Conservation (phyloP, 805 yeast species). For the Candida orba region DNA sequence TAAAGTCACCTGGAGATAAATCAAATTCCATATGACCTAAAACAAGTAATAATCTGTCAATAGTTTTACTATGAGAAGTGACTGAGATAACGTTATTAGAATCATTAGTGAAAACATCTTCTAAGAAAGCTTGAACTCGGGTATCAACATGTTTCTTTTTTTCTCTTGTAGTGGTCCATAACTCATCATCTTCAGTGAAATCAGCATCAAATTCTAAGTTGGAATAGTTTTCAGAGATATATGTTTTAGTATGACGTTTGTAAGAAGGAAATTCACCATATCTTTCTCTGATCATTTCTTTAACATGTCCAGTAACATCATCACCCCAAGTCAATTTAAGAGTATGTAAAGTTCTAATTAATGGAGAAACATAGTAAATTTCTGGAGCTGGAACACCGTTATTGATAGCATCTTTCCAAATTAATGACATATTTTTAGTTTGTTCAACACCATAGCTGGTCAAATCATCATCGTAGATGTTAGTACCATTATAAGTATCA, state of each 20-base stretch:
- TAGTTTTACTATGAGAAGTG: conserved; percentile 1
- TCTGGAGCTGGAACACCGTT: conserved; percentile 6
- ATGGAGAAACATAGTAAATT: conserved; percentile 7
- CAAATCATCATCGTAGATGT: conserved; percentile 7
- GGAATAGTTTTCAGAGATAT: conserved; percentile 5
- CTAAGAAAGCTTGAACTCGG: neutral
- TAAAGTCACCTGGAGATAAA: neutral
- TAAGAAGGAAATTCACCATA: conserved; percentile 7
- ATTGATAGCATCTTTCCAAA: conserved; percentile 3
- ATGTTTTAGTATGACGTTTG: conserved; percentile 7
- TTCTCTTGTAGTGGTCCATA: conserved; percentile 3
- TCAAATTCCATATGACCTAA: neutral
- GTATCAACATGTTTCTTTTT: conserved; percentile 1
- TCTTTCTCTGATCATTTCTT: conserved; percentile 10
- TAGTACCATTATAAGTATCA: conserved; percentile 2
- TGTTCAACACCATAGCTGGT: conserved; percentile 4
- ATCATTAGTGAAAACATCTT: conserved; percentile 1
- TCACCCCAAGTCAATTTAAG: conserved; percentile 9
- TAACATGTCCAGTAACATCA: neutral
- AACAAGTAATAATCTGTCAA: neutral
- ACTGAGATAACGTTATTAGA: conserved; percentile 1
- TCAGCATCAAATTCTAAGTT: conserved; percentile 3
- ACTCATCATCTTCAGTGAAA: conserved; percentile 7
- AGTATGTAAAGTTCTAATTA: conserved; percentile 11
- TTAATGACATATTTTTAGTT: neutral